These are phyloP conservation scores for Lepidium africanum DNA, from an alignment of 345 rosid species.

Conservation along the genomic window DNA sequence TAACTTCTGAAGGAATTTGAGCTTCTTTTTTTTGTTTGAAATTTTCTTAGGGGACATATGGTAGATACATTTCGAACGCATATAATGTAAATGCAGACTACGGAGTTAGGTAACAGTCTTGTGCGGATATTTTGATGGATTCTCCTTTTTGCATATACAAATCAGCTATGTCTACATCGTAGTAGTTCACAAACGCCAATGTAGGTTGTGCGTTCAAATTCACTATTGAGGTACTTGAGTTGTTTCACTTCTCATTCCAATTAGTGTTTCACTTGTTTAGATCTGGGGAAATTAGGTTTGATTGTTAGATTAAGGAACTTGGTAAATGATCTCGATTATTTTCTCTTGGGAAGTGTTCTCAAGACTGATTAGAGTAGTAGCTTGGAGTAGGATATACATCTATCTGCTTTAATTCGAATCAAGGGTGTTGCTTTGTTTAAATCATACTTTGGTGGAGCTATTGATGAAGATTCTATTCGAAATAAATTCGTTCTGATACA, in stretches of 20 bases:
- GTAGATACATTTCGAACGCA: slow-evolving; percentile 98
- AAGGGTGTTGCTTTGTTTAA: slow-evolving; percentile 94
- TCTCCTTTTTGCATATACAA: slow-evolving; percentile 91
- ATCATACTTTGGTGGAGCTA: slow-evolving; percentile 95
- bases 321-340: not conserved
- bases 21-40: not conserved
- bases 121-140: slow-evolving; percentile 93
- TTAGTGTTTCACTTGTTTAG: not conserved
- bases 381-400: too few species aligned
- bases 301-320: not conserved
- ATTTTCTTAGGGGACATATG: slow-evolving; percentile 51
- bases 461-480: slow-evolving; percentile 93
- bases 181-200: slow-evolving; percentile 94
- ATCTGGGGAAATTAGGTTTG: not conserved
- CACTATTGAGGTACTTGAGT: slow-evolving; percentile 65
- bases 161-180: slow-evolving; percentile 96
- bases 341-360: too few species aligned
- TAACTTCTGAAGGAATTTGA: not conserved
- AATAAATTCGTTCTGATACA: slow-evolving; percentile 77
- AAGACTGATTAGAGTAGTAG: too few species aligned
- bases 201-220: slow-evolving; percentile 97
- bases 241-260: not conserved
- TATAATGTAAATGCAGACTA: slow-evolving; percentile 99
- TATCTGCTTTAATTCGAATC: not conserved
- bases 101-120: slow-evolving; percentile 92